phyloP scores from a whole-genome alignment of 1,284 basidiomycete species.

The Sporisorium sorghi region DNA sequence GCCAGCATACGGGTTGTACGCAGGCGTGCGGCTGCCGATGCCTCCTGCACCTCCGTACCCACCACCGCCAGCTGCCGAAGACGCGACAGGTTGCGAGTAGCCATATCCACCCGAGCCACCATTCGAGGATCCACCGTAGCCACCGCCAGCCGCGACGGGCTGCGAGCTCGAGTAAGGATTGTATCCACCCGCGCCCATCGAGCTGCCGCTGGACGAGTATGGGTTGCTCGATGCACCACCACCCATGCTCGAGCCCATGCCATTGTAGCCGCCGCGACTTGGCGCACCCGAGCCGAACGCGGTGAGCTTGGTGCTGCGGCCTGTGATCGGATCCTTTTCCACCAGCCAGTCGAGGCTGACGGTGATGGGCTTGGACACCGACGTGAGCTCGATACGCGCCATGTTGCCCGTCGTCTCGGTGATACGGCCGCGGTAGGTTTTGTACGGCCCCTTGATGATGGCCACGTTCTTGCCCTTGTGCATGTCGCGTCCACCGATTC shows the following conservation, averaged over 20 bases:
- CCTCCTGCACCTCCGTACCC: conserved; percentile 30
- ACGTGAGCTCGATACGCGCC: conserved; percentile 90
- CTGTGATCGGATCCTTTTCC: conserved; percentile 73
- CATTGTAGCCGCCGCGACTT: conserved; percentile 27
- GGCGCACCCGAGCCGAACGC: conserved; percentile 20
- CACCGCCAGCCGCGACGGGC: conserved; percentile 27
- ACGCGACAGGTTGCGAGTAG: conserved; percentile 41
- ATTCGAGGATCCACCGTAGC: conserved; percentile 22
- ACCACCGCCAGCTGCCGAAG: conserved; percentile 18
- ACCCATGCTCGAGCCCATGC: conserved; percentile 26
- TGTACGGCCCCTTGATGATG: conserved; percentile 87
- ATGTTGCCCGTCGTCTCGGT: conserved; percentile 92
- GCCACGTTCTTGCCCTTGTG: conserved; percentile 84
- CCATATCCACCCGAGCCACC: conserved; percentile 25
- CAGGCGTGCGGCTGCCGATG: conserved; percentile 24
- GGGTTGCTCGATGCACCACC: conserved; percentile 45
- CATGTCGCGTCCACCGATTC: conserved; percentile 73
- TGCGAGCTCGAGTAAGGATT: conserved; percentile 43
- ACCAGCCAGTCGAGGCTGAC: conserved; percentile 84
- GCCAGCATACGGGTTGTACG: conserved; percentile 50
- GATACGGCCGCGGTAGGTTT: conserved; percentile 90
- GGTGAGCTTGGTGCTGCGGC: conserved; percentile 52
- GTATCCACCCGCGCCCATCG: conserved; percentile 32
- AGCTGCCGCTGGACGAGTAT: conserved; percentile 35
- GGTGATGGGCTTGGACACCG: conserved; percentile 88